A percentile compares a stretch with the other conserved stretches of the same genome.
Evolutionary conservation across 1,284 basidiomycete genomes (phyloP).

Genomic region (Tylopilus sp.): DNA sequence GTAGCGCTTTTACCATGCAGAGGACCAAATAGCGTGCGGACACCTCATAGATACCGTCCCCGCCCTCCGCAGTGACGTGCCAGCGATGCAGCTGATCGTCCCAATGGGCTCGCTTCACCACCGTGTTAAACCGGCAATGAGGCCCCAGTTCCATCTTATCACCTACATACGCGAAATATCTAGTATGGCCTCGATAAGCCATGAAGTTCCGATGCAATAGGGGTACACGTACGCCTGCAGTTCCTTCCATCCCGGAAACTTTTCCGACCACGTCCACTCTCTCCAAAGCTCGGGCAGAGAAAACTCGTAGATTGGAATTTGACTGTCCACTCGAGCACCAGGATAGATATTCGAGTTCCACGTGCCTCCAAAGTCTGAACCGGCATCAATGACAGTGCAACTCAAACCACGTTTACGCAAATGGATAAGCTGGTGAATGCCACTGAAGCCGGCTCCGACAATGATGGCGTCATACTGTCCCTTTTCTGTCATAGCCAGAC

Average conservation of each 20-base stretch:
- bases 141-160: conserved; percentile 25
- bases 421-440: conserved; percentile 22
- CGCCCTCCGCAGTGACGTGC: conserved; percentile 21
- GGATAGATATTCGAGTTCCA: conserved; percentile 16
- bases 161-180: conserved; percentile 29
- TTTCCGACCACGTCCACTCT: conserved; percentile 36
- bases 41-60: conserved; percentile 9
- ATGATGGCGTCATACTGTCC: conserved; percentile 26
- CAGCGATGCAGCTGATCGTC: conserved; percentile 26
- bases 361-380: conserved; percentile 27
- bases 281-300: conserved; percentile 30
- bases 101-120: conserved; percentile 27
- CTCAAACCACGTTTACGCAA: conserved; percentile 24
- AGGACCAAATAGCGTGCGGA: conserved; percentile 18
- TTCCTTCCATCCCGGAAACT: conserved; percentile 19
- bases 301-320: conserved; percentile 26
- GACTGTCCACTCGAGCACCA: conserved; percentile 16
- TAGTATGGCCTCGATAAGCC: background rate
- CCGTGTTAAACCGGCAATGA: conserved; percentile 24
- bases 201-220: background rate
- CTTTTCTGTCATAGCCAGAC: conserved; percentile 5
- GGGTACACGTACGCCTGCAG: conserved; percentile 17
- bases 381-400: conserved; percentile 26
- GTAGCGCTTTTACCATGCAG: conserved; percentile 16
- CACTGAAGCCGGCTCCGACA: conserved; percentile 30